A percentile compares a stretch with the other conserved stretches of the same genome.
Conservation (phyloP, 306 rosid species). For the Abrus pulchellus region DNA sequence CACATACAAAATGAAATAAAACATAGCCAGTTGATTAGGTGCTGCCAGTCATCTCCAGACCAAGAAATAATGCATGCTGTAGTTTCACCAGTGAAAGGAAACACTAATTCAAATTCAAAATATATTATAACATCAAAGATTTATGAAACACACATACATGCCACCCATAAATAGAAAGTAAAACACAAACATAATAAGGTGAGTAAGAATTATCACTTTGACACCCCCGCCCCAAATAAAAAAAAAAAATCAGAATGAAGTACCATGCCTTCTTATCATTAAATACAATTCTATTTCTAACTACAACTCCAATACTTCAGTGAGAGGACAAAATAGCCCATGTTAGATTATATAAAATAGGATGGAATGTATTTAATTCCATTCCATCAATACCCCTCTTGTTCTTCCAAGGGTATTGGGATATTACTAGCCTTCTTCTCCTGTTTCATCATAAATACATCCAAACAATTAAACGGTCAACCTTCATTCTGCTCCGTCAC, state of each 20-base stretch:
- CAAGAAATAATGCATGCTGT: background rate
- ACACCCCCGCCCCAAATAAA: background rate
- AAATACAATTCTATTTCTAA: slow-evolving; percentile 32
- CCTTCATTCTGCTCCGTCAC: background rate
- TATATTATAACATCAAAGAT: slow-evolving; percentile 12
- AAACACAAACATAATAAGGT: background rate
- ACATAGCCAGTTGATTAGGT: background rate
- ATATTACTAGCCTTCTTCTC: background rate
- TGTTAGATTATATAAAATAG: background rate
- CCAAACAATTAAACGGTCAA: background rate
- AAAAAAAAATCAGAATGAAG: background rate
- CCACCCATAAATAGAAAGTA: slow-evolving; percentile 1
- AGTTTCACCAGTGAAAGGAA: slow-evolving; percentile 10
- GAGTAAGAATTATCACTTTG: background rate
- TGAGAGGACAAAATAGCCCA: background rate
- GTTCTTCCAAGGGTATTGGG: background rate
- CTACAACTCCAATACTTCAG: background rate
- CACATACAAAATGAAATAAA: slow-evolving; percentile 31
- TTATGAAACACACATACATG: background rate
- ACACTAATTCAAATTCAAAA: background rate
- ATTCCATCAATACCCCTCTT: background rate
- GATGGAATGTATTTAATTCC: background rate
- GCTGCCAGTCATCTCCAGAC: slow-evolving; percentile 11
- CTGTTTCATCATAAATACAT: background rate
- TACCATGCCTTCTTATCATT: background rate